These are phyloP conservation scores for Tetrapyrgos nigripes DNA, from an alignment of 1,284 basidiomycete genomes.

Conservation along the genomic window DNA sequence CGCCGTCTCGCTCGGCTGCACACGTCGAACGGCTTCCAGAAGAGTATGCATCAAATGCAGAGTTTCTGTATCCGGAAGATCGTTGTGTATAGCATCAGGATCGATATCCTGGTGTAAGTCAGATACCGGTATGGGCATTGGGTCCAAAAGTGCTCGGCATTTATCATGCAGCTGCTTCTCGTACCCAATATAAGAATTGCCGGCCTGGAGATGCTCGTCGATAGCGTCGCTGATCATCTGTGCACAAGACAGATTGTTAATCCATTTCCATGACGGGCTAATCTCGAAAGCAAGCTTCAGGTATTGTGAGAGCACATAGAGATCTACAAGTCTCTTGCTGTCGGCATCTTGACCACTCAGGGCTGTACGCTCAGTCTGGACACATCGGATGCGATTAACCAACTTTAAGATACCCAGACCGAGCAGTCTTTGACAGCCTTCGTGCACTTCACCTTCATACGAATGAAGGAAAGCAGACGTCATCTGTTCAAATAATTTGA, in stretches of 20 bases:
- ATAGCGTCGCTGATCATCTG: background rate
- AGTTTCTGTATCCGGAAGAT: no score
- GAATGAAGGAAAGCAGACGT: background rate
- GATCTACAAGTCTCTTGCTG: no score
- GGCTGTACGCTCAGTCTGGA: background rate
- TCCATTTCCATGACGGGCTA: background rate
- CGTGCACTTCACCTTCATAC: background rate
- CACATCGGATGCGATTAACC: background rate
- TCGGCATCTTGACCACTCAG: no score
- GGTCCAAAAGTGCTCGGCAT: background rate
- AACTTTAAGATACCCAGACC: background rate
- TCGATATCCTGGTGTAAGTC: no score
- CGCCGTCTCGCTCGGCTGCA: no score
- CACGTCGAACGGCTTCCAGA: no score
- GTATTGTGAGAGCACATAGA: background rate
- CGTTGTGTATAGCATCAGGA: no score
- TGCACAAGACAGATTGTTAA: background rate
- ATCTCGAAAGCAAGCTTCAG: background rate
- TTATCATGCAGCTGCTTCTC: background rate
- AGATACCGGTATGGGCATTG: no score
- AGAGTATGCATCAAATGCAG: no score
- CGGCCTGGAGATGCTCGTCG: background rate
- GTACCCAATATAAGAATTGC: background rate
- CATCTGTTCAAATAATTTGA: background rate
- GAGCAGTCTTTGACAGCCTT: background rate